Evolutionary conservation across 1,284 basidiomycete genomes (phyloP).

Genomic region (Anthracocystis walkeri): DNA sequence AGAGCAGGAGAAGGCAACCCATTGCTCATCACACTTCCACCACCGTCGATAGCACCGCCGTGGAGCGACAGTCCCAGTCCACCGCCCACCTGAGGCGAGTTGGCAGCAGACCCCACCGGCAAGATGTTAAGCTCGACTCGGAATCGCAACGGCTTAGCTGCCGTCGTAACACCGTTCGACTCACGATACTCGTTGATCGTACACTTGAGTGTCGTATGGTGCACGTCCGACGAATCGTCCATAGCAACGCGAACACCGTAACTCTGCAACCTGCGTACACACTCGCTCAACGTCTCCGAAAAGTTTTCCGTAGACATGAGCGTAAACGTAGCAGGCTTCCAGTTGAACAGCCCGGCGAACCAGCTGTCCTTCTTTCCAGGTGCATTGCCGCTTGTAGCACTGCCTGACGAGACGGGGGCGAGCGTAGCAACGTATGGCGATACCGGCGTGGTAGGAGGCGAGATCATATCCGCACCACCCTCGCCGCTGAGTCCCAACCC

Average conservation of each 20-base stretch:
- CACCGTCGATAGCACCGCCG: slow-evolving; percentile 21
- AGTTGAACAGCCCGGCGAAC: slow-evolving; percentile 89
- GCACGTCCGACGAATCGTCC: slow-evolving; percentile 71
- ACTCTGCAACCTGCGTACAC: slow-evolving; percentile 76
- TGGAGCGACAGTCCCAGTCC: slow-evolving; percentile 32
- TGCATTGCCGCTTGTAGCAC: slow-evolving; percentile 7
- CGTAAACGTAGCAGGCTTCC: slow-evolving; percentile 78
- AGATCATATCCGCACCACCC: slow-evolving; percentile 9
- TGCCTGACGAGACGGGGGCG: slow-evolving; percentile 3
- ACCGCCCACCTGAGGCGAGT: slow-evolving; percentile 33
- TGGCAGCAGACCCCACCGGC: slow-evolving; percentile 53
- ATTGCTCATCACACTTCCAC: slow-evolving; percentile 17
- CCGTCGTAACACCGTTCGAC: slow-evolving; percentile 35
- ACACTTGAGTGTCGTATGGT: slow-evolving; percentile 60
- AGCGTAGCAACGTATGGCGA: slow-evolving; percentile 21
- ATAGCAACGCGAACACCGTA: slow-evolving; percentile 78
- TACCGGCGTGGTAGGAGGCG: slow-evolving; percentile 39
- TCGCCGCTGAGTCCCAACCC: slow-evolving; percentile 51
- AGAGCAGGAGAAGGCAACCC: slow-evolving; percentile 46
- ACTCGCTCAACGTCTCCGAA: slow-evolving; percentile 76
- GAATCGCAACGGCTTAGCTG: slow-evolving; percentile 64
- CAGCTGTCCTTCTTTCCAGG: slow-evolving; percentile 78
- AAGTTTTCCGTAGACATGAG: slow-evolving; percentile 72
- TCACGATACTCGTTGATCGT: slow-evolving; percentile 56
- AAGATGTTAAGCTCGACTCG: slow-evolving; percentile 65